Percentiles rank a stretch among this genome's conserved stretches.
These are phyloP conservation scores for Pelargonium exstipulatum DNA, from an alignment of 441 rosid genomes.

Conservation along the genomic window DNA sequence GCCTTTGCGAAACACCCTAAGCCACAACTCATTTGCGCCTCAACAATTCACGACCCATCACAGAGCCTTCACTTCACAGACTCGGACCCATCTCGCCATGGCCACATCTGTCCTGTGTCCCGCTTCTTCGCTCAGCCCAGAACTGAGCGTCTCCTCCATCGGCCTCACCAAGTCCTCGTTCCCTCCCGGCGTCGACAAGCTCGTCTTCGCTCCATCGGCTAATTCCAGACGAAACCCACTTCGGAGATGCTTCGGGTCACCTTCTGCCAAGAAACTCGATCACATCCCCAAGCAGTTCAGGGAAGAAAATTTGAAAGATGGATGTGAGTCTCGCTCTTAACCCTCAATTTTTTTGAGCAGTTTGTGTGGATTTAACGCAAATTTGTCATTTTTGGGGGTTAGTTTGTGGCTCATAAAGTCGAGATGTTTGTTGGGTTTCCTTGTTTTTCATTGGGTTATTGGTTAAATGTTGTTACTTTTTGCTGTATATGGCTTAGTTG, in stretches of 20 bases:
- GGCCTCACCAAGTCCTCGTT: conserved; percentile 42
- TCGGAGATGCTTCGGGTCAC: conserved; percentile 28
- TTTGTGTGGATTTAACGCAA: neutral
- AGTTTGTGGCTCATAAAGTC: neutral
- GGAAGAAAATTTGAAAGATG: conserved; percentile 62
- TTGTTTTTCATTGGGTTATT: no score
- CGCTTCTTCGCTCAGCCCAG: conserved; percentile 38
- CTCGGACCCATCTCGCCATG: conserved; percentile 28
- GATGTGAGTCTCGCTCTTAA: conserved; percentile 45
- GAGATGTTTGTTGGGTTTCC: no score
- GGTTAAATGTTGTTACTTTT: no score
- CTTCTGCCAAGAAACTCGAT: conserved; percentile 43
- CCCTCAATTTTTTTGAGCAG: no score
- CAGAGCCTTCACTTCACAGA: no score
- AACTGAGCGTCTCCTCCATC: conserved; percentile 21
- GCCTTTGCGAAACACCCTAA: no score
- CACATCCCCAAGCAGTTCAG: conserved; percentile 71
- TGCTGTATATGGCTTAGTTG: no score
- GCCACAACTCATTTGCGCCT: no score
- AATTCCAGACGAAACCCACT: conserved; percentile 23
- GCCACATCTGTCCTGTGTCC: conserved; percentile 48
- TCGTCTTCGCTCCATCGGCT: conserved; percentile 17
- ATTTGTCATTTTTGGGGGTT: no score
- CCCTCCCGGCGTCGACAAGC: conserved; percentile 34
- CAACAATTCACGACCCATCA: no score